Evolutionary conservation across 495 filamentous ascomycete genomes (phyloP).

Genomic region (Neurospora sp.): DNA sequence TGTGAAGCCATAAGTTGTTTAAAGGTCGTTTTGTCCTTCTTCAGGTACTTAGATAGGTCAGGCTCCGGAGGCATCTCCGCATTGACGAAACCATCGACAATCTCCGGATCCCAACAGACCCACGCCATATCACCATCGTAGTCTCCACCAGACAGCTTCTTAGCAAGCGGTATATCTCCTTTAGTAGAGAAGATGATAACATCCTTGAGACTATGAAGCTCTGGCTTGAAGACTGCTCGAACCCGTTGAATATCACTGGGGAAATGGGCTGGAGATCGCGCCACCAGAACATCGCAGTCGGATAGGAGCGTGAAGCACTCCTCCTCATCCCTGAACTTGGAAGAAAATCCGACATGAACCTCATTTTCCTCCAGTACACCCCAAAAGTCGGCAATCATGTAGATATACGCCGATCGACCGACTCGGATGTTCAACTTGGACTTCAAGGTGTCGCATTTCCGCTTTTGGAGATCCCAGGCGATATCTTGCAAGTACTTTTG

Average conservation of each 20-base stretch:
- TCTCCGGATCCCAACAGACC: constrained; percentile 77
- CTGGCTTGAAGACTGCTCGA: constrained; percentile 45
- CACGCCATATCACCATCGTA: constrained; percentile 89
- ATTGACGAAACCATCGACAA: constrained; percentile 70
- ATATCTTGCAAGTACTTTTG: constrained; percentile 50
- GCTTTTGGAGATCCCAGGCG: constrained; percentile 43
- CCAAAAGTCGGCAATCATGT: constrained; percentile 73
- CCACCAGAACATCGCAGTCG: constrained; percentile 70
- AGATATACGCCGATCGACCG: constrained; percentile 63
- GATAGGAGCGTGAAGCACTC: constrained; percentile 51
- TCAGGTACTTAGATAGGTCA: constrained; percentile 45
- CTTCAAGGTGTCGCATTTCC: constrained; percentile 45
- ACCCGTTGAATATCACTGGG: constrained; percentile 77
- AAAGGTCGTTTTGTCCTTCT: constrained; percentile 46
- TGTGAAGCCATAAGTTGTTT: constrained; percentile 25
- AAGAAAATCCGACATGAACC: constrained; percentile 72
- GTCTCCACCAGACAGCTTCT: constrained; percentile 83
- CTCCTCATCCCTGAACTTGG: constrained; percentile 42
- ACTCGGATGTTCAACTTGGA: constrained; percentile 62
- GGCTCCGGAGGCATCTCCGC: constrained; percentile 45
- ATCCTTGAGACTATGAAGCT: constrained; percentile 69
- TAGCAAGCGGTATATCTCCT: constrained; percentile 61
- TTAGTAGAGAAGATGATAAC: constrained; percentile 75
- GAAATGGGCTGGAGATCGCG: constrained; percentile 71
- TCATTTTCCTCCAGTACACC: constrained; percentile 62